Evolutionary conservation across 2,329 filamentous ascomycete genomes (phyloP).

Genomic region (Fusarium secorum): DNA sequence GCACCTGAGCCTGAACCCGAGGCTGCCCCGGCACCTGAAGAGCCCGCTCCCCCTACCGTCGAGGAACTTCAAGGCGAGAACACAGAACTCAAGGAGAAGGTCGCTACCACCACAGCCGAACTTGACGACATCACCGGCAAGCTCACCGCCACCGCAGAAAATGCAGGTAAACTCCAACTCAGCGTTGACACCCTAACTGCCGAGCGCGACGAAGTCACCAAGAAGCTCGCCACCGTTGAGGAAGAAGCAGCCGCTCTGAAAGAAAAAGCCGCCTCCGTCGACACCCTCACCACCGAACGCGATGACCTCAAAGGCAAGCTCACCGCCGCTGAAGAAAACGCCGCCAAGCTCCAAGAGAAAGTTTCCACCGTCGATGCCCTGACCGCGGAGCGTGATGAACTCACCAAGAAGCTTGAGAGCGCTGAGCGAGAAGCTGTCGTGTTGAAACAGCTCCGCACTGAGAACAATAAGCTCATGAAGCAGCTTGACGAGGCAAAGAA

Average conservation of each 20-base stretch:
- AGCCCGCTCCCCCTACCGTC: neutral
- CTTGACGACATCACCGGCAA: constrained; percentile 14
- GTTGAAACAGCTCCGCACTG: constrained; percentile 29
- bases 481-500: constrained; percentile 38
- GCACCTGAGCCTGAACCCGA: constrained; percentile 11
- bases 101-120: constrained; percentile 13
- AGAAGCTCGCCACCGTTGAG: constrained; percentile 31
- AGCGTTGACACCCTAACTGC: constrained; percentile 6
- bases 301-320: constrained; percentile 32
- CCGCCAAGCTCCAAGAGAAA: constrained; percentile 9
- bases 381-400: constrained; percentile 20
- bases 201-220: constrained; percentile 37
- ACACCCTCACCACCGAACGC: constrained; percentile 21
- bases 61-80: constrained; percentile 26
- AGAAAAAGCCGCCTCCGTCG: constrained; percentile 25
- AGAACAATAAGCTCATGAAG: constrained; percentile 39
- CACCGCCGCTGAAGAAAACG: constrained; percentile 16
- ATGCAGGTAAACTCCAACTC: constrained; percentile 29
- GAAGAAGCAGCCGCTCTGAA: constrained; percentile 27
- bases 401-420: constrained; percentile 31
- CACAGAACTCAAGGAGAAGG: constrained; percentile 34
- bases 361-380: constrained; percentile 15
- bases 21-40: neutral
- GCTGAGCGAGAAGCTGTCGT: constrained; percentile 36
- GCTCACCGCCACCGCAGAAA: constrained; percentile 27